Evolutionary conservation across 768 basidiomycete species (phyloP).

Genomic region (Hortiboletus campestris): DNA sequence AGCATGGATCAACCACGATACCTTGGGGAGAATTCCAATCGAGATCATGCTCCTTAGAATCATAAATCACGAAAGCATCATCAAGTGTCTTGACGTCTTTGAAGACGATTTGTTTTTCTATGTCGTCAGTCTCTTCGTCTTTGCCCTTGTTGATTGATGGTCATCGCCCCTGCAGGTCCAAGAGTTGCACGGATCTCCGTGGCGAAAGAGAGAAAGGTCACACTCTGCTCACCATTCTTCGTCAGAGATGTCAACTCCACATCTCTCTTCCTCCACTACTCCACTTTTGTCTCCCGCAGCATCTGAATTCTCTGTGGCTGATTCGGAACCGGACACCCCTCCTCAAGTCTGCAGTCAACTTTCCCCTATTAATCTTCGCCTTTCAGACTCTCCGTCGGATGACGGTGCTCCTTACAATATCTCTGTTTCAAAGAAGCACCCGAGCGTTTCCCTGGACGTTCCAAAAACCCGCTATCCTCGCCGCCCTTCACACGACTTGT

Average conservation of each 20-base stretch:
- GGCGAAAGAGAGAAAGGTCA: conserved; percentile 52
- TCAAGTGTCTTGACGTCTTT: conserved; percentile 80
- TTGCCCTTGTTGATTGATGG: not conserved
- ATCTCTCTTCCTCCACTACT: conserved; percentile 35
- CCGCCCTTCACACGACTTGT: conserved; percentile 86
- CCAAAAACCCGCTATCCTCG: conserved; percentile 52
- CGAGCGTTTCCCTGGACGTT: conserved; percentile 10
- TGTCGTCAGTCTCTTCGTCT: conserved; percentile 51
- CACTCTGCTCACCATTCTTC: conserved; percentile 22
- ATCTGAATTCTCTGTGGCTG: conserved; percentile 45
- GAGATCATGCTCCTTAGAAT: conserved; percentile 77
- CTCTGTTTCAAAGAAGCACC: conserved; percentile 10
- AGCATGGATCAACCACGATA: conserved; percentile 55
- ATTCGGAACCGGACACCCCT: conserved; percentile 46
- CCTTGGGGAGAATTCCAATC: conserved; percentile 65
- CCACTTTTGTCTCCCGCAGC: conserved; percentile 59
- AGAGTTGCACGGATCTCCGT: conserved; percentile 91
- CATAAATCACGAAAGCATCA: conserved; percentile 77
- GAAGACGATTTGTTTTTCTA: conserved; percentile 87
- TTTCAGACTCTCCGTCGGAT: conserved; percentile 11
- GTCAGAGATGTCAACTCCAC: conserved; percentile 24
- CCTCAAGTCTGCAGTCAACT: conserved; percentile 31
- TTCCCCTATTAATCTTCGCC: conserved; percentile 18
- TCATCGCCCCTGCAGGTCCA: conserved; percentile 57
- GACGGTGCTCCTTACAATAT: conserved; percentile 8